Base-by-base conservation (phyloP, 1,139 yeast species). In the Yamadazyma dushanensis region DNA sequence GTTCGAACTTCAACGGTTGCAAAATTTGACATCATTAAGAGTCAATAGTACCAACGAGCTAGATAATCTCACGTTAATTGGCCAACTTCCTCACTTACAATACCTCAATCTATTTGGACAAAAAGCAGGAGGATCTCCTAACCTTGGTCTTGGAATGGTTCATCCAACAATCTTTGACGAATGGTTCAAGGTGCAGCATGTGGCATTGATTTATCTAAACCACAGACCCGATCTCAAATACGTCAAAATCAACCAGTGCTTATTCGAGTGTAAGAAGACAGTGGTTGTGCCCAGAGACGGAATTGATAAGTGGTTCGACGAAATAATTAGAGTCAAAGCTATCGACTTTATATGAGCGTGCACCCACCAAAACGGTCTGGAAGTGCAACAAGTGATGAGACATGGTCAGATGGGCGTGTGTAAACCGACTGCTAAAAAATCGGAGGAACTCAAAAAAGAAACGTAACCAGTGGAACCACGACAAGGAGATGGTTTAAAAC, bases 121-220 rank as follows among this genome's bases (percentile, higher is more conserved):
- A 15, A 66, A 68, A 16, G 72, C 81, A 0, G 78, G 79, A 3
- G 80, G 80, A 1, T 63, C 73, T 0, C 77, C 77, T 5, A 78
- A 76, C 50, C 63, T 77, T 59, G 83, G 82, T 0, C 52, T 74
- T 17, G 80, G 76, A 11, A 73, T 70, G 58, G 59, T 65, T 3
- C 77, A 76, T 48, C 80, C 80, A 3, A 75, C 76, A 2, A 61
- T 78, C 2, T 69, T 68, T 45, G 83, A 78, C 49, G 75, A 73
- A 38, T 78, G 83, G 83, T 63, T 66, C 42, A 66, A 76, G 39
- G 77, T 77, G 1, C 80, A 76, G 44, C 80, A 76, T 46, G 71
- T 76, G 8, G 80, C 77, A 1, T 41, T 63, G 26, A 57, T 64
- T 5, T 66, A 68, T 36, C 46, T 54, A 29, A 44, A 56, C 13